Evolutionary conservation across 106 monocot species (phyloP).

Genomic region (Allium cepa): DNA sequence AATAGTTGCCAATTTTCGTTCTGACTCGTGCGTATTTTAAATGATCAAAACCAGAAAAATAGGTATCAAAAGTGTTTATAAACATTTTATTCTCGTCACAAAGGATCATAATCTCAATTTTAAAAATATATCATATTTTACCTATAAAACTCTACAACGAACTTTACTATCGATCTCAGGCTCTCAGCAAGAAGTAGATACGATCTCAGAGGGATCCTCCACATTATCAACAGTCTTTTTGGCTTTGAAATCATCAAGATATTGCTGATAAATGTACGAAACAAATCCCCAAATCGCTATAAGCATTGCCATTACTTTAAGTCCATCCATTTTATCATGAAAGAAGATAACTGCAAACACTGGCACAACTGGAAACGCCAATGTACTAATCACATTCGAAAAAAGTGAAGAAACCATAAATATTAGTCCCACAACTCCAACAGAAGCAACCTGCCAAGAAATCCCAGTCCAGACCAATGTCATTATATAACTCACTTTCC

Average conservation of each 20-base stretch:
- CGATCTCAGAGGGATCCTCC: not conserved
- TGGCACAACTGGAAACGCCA: slow-evolving; percentile 19
- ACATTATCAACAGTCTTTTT: slow-evolving; percentile 7
- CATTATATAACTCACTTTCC: slow-evolving; percentile 24
- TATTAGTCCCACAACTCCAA: slow-evolving; percentile 20
- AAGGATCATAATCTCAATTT: too few species aligned
- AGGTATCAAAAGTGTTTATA: too few species aligned
- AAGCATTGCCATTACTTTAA: slow-evolving; percentile 24
- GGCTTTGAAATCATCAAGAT: slow-evolving; percentile 15
- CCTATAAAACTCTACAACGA: too few species aligned
- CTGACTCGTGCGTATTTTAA: too few species aligned
- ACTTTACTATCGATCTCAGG: too few species aligned
- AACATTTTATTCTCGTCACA: too few species aligned
- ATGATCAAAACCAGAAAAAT: too few species aligned
- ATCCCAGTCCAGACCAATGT: slow-evolving; percentile 23
- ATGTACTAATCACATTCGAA: slow-evolving; percentile 26
- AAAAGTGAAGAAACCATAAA: slow-evolving; percentile 35
- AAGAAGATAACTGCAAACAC: slow-evolving; percentile 28
- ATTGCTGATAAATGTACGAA: slow-evolving; percentile 24
- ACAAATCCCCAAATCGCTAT: slow-evolving; percentile 26
- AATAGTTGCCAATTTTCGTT: too few species aligned
- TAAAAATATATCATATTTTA: too few species aligned
- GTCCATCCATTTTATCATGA: slow-evolving; percentile 29
- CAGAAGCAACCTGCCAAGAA: slow-evolving; percentile 22
- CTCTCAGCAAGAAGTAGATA: not conserved